phyloP scores from a whole-genome alignment of 2,329 filamentous ascomycete genomes.

The Phoma herbarum region DNA sequence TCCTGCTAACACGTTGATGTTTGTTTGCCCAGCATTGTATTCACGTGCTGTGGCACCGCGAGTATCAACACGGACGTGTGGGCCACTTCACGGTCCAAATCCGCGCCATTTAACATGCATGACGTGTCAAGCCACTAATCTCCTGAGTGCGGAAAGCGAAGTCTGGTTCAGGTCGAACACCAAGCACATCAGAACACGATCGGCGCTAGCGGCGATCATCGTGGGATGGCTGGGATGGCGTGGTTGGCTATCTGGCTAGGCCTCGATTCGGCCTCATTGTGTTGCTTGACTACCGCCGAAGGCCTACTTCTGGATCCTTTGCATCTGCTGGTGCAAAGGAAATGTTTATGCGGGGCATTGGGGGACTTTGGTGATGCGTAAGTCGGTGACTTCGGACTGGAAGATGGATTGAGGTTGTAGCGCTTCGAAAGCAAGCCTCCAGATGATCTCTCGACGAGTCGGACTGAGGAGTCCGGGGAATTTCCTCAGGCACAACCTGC shows the following conservation, averaged over 20 bases:
- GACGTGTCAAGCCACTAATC: background rate
- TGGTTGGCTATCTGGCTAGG: background rate
- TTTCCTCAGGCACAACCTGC: background rate
- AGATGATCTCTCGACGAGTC: background rate
- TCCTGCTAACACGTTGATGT: too few species aligned
- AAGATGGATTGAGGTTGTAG: background rate
- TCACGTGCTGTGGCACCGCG: background rate
- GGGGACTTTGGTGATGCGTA: too few species aligned
- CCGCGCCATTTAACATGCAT: slow-evolving; percentile 2
- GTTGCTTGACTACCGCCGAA: background rate
- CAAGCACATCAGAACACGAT: slow-evolving; percentile 21
- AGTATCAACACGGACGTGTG: background rate
- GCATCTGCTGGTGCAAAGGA: background rate
- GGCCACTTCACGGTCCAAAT: background rate
- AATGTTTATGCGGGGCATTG: background rate
- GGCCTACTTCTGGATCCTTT: background rate
- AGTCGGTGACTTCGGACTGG: too few species aligned
- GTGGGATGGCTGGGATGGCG: background rate
- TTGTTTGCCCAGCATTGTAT: background rate
- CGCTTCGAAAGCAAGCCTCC: background rate
- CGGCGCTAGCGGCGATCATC: slow-evolving; percentile 21
- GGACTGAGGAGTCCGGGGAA: background rate
- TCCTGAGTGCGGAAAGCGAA: slow-evolving; percentile 3
- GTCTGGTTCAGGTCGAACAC: slow-evolving; percentile 10
- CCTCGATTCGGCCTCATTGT: background rate